phyloP scores from a whole-genome alignment of 2,329 filamentous ascomycete genomes.

The Truncatella angustata region DNA sequence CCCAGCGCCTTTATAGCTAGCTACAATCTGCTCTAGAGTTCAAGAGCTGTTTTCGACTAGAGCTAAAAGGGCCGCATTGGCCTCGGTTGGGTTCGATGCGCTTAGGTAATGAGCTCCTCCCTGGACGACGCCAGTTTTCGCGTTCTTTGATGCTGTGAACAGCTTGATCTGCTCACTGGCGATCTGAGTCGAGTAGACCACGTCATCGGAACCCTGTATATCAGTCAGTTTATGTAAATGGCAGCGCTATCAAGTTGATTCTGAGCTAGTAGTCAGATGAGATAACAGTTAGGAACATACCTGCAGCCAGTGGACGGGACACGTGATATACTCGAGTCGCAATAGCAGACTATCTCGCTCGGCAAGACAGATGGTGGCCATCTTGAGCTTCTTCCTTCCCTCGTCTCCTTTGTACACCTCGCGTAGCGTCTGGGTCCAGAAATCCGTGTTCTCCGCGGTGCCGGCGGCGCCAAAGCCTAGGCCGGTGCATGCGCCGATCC shows the following conservation, averaged over 20 bases:
- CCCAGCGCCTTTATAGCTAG: too few species aligned
- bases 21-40: too few species aligned
- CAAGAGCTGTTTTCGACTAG: background rate
- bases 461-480: conserved; percentile 45
- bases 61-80: conserved; percentile 15
- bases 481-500: conserved; percentile 41
- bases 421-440: conserved; percentile 46
- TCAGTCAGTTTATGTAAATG: background rate
- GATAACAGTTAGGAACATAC: conserved; percentile 27
- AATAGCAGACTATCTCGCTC: conserved; percentile 46
- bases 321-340: conserved; percentile 45
- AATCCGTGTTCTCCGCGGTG: conserved; percentile 33
- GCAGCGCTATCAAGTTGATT: too few species aligned
- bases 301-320: conserved; percentile 53
- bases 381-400: conserved; percentile 45
- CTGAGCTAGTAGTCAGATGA: background rate
- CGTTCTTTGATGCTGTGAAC: conserved; percentile 44
- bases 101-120: conserved; percentile 49
- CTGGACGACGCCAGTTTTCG: conserved; percentile 40
- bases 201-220: conserved; percentile 42
- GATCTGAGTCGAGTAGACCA: conserved; percentile 37
- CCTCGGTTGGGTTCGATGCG: conserved; percentile 45
- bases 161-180: conserved; percentile 49
- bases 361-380: conserved; percentile 42
- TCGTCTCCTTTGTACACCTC: conserved; percentile 47